Percentiles rank a stretch among this genome's conserved stretches.
Conservation (phyloP, 1,139 yeast species). For the Candida sanyaensis region DNA sequence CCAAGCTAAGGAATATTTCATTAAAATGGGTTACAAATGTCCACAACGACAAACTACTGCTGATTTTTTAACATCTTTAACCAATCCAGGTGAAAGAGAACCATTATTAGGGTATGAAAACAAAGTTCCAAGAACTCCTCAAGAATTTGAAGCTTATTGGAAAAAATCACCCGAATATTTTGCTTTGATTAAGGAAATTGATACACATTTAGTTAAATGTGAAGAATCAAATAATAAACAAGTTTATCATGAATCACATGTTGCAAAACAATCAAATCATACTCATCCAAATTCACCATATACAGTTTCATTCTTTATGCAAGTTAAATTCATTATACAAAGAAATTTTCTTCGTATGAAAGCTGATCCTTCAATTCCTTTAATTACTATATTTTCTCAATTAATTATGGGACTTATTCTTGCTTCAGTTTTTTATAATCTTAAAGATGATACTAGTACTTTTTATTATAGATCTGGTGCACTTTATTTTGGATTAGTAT, state of each 20-base stretch:
- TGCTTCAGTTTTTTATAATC: constrained; percentile 55
- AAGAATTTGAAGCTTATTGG: constrained; percentile 28
- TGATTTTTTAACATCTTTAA: constrained; percentile 74
- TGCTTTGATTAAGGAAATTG: constrained; percentile 19
- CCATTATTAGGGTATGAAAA: constrained; percentile 46
- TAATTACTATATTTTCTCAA: constrained; percentile 28
- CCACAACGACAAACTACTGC: constrained; percentile 81
- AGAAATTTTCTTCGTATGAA: constrained; percentile 28
- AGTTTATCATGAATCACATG: constrained; percentile 24
- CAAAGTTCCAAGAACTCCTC: constrained; percentile 26
- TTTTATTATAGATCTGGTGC: constrained; percentile 60
- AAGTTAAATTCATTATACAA: constrained; percentile 28
- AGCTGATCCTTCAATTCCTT: constrained; percentile 32
- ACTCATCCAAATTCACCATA: constrained; percentile 28
- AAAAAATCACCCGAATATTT: constrained; percentile 21
- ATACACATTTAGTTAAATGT: constrained; percentile 14
- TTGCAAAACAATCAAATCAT: constrained; percentile 31
- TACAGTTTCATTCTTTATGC: constrained; percentile 36
- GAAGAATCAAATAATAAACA: constrained; percentile 9
- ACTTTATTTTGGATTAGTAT: constrained; percentile 56
- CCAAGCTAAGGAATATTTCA: constrained; percentile 55
- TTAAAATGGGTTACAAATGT: constrained; percentile 55
- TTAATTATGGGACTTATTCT: constrained; percentile 32
- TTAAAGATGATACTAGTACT: constrained; percentile 47
- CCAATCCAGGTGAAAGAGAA: constrained; percentile 67